These are phyloP conservation scores for Sporothrix curviconia DNA, from an alignment of 2,329 filamentous ascomycete genomes.

Conservation along the genomic window DNA sequence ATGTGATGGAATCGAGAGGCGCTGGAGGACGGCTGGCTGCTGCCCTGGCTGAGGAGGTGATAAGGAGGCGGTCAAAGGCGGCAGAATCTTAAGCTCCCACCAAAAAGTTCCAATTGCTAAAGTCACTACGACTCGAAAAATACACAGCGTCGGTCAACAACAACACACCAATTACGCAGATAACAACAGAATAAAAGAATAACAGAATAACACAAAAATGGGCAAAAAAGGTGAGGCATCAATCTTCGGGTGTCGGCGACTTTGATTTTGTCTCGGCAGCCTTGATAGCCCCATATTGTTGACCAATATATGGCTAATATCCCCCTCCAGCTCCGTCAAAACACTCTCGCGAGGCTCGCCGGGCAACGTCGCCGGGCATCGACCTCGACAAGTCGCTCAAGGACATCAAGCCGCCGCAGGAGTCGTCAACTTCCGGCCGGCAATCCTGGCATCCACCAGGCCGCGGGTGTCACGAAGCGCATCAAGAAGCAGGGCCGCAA, in stretches of 20 bases:
- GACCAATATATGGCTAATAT: no score
- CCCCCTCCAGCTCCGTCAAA: slow-evolving; percentile 49
- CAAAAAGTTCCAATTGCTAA: slow-evolving; percentile 10
- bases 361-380: slow-evolving; percentile 64
- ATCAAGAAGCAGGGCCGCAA: slow-evolving; percentile 47
- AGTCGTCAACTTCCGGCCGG: slow-evolving; percentile 49
- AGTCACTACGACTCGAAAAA: background rate
- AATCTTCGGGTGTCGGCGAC: no score
- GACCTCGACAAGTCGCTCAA: slow-evolving; percentile 67
- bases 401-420: slow-evolving; percentile 44
- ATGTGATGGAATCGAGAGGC: slow-evolving; percentile 12
- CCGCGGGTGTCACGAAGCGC: slow-evolving; percentile 63
- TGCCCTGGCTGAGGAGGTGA: background rate
- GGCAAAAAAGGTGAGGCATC: slow-evolving; percentile 20
- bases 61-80: slow-evolving; percentile 13
- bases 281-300: no score
- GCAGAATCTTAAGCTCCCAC: slow-evolving; percentile 10
- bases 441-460: slow-evolving; percentile 63
- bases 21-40: no score
- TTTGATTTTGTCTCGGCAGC: no score
- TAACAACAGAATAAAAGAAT: background rate
- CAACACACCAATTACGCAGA: background rate
- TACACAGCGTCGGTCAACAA: background rate
- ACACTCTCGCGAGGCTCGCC: slow-evolving; percentile 68
- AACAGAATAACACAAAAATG: slow-evolving; percentile 10